These are phyloP conservation scores for Byssothecium circinans DNA, from an alignment of 2,329 filamentous ascomycete genomes.

Conservation along the genomic window DNA sequence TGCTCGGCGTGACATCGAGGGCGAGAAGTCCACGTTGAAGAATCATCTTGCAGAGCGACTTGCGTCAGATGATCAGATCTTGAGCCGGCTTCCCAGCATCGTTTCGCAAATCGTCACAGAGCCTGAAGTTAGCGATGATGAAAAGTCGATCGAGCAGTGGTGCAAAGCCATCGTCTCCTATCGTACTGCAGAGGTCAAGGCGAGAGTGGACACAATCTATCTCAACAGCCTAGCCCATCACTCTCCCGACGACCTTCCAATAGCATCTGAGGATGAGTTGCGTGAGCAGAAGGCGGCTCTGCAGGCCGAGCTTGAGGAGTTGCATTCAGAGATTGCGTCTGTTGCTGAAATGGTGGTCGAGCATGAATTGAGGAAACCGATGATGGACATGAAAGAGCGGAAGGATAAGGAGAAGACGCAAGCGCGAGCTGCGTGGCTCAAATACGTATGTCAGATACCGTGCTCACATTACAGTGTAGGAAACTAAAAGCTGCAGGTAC, in stretches of 20 bases:
- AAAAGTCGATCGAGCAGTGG: constrained; percentile 58
- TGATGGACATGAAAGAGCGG: constrained; percentile 48
- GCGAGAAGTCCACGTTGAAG: constrained; percentile 50
- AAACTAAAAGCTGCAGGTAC: constrained; percentile 24
- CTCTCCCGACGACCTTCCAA: constrained; percentile 9
- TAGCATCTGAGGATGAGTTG: constrained; percentile 46
- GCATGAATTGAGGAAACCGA: constrained; percentile 66
- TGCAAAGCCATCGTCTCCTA: constrained; percentile 50
- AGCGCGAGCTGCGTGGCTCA: constrained; percentile 45
- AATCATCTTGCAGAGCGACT: constrained; percentile 56
- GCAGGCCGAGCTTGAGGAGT: constrained; percentile 67
- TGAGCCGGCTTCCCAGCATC: constrained; percentile 67
- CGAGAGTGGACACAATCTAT: constrained; percentile 56
- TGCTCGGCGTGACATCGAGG: constrained; percentile 53
- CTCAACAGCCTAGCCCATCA: constrained; percentile 42
- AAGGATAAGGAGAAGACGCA: constrained; percentile 38
- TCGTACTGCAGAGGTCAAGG: constrained; percentile 45
- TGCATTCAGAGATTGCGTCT: constrained; percentile 69
- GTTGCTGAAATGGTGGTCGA: constrained; percentile 72
- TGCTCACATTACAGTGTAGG: neutral
- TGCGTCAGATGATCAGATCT: constrained; percentile 65
- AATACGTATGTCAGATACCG: constrained; percentile 40
- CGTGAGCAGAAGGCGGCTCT: constrained; percentile 56
- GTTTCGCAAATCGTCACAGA: constrained; percentile 59
- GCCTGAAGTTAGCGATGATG: constrained; percentile 55